Evolutionary conservation across 2,329 filamentous ascomycete species (phyloP).

Genomic region (Trematosphaeria pertusa): DNA sequence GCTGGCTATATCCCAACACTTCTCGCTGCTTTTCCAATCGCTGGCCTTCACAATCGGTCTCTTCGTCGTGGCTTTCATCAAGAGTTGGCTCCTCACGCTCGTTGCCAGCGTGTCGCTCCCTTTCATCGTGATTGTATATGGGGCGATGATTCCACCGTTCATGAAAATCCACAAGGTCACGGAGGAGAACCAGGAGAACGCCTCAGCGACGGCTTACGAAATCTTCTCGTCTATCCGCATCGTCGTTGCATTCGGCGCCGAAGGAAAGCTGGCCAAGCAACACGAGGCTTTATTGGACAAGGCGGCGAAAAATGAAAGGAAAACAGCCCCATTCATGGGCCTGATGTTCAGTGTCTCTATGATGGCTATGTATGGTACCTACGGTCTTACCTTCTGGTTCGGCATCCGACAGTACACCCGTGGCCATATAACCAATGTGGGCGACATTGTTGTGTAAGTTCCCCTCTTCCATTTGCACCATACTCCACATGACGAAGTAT

Average conservation of each 20-base stretch:
- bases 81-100: slow-evolving; percentile 60
- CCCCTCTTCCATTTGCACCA: background rate
- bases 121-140: slow-evolving; percentile 45
- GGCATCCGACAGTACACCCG: slow-evolving; percentile 44
- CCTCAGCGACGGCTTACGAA: slow-evolving; percentile 47
- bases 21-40: slow-evolving; percentile 55
- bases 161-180: slow-evolving; percentile 43
- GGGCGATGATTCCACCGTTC: slow-evolving; percentile 37
- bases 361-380: slow-evolving; percentile 46
- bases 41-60: slow-evolving; percentile 43
- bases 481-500: no score
- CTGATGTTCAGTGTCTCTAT: slow-evolving; percentile 43
- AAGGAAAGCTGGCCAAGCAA: slow-evolving; percentile 40
- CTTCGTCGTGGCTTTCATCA: slow-evolving; percentile 58
- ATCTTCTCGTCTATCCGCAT: slow-evolving; percentile 48
- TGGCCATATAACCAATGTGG: slow-evolving; percentile 38
- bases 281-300: slow-evolving; percentile 37
- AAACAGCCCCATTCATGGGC: slow-evolving; percentile 40
- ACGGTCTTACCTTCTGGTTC: slow-evolving; percentile 50
- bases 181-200: slow-evolving; percentile 39
- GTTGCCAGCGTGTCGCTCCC: slow-evolving; percentile 56
- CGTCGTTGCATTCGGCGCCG: slow-evolving; percentile 47
- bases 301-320: slow-evolving; percentile 36
- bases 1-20: slow-evolving; percentile 61
- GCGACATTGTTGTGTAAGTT: slow-evolving; percentile 42